Conservation (phyloP, 2,329 filamentous ascomycete genomes). For the Mycosphaerella sp. region DNA sequence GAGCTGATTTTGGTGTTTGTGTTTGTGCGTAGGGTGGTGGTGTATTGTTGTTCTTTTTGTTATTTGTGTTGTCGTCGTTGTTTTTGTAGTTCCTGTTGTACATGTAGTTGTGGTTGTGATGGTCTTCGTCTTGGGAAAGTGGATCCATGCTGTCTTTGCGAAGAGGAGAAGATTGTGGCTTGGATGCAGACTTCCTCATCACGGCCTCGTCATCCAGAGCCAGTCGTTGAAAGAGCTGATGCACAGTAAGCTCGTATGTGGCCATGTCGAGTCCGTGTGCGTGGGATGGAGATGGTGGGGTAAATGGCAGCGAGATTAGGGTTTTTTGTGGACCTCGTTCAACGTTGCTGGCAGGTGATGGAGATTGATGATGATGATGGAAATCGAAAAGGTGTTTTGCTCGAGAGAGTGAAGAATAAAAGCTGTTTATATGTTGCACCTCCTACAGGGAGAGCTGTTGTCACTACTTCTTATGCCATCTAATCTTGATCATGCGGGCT, state of each 20-base stretch:
- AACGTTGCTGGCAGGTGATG: neutral
- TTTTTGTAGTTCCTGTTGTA: no score
- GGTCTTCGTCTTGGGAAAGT: neutral
- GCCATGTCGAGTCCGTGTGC: constrained; percentile 11
- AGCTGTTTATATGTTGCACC: constrained; percentile 10
- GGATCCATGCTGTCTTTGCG: constrained; percentile 9
- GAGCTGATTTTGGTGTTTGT: no score
- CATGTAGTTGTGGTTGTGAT: neutral
- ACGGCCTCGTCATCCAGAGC: constrained; percentile 13
- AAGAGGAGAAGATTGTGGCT: neutral
- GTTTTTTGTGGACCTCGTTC: neutral
- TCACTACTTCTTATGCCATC: constrained; percentile 15
- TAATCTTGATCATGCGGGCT: constrained; percentile 15
- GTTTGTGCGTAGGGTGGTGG: no score
- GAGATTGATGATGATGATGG: neutral
- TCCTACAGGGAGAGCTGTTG: constrained; percentile 6
- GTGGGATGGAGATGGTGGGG: constrained; percentile 1
- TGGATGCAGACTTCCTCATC: neutral
- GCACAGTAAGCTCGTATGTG: constrained; percentile 22
- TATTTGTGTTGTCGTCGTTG: no score
- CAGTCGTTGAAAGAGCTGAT: constrained; percentile 20
- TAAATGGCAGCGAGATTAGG: neutral
- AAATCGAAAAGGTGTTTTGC: neutral
- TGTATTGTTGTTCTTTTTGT: no score
- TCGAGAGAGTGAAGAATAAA: neutral